Percentiles rank a stretch among this genome's conserved stretches.
Conservation (phyloP, 108 stramenopile species). For the Aurantiochytrium sp. region DNA sequence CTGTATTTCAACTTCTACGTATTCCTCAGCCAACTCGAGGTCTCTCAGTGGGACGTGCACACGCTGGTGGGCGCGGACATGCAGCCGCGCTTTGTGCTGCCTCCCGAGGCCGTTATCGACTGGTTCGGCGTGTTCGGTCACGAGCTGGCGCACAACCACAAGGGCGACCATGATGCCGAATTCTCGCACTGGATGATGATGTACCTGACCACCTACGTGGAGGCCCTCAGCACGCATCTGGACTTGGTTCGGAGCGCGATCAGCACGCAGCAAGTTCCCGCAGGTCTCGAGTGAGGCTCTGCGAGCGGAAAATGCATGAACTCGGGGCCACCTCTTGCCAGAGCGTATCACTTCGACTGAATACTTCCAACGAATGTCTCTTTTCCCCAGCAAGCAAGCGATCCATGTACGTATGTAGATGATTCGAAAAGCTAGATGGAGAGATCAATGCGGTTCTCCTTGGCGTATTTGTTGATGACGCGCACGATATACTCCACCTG, state of each 20-base stretch:
- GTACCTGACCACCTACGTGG: background rate
- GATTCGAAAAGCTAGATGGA: background rate
- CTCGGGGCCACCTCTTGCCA: too few relatives aligned
- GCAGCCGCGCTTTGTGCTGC: background rate
- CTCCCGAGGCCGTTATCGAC: background rate
- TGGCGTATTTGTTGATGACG: constrained; percentile 64
- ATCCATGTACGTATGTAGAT: too few relatives aligned
- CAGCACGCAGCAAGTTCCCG: background rate
- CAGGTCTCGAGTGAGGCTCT: background rate
- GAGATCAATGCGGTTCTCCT: constrained; percentile 53
- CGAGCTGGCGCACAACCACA: constrained; percentile 26
- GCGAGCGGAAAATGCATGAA: too few relatives aligned
- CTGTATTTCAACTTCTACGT: constrained; percentile 7
- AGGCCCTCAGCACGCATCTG: background rate
- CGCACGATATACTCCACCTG: constrained; percentile 69
- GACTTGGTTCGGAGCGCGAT: background rate
- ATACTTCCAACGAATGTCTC: too few relatives aligned
- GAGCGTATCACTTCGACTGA: too few relatives aligned
- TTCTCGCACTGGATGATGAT: constrained; percentile 28
- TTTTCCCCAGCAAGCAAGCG: too few relatives aligned
- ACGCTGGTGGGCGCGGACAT: background rate
- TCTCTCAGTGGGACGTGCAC: background rate
- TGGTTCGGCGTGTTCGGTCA: constrained; percentile 14
- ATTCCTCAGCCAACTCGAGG: background rate
- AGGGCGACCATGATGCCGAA: background rate